phyloP scores from a whole-genome alignment of 2,329 filamentous ascomycete genomes.

The Sporothrix variecibatus region DNA sequence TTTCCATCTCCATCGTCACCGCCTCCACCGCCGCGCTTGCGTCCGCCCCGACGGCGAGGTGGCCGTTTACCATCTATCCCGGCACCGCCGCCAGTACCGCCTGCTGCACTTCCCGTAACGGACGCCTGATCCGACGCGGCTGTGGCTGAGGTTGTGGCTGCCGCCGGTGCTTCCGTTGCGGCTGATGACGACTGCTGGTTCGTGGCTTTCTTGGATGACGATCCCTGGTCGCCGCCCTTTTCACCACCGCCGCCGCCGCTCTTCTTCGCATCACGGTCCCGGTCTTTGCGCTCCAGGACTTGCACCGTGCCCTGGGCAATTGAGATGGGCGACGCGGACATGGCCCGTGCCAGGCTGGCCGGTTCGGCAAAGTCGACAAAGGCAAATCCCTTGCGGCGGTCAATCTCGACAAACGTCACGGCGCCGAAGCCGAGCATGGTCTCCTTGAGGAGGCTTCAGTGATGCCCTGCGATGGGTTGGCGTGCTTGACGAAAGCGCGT shows the following conservation, averaged over 20 bases:
- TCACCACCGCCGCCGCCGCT: not conserved
- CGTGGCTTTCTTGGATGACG: slow-evolving; percentile 8
- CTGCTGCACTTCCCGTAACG: slow-evolving; percentile 10
- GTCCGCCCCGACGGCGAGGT: slow-evolving; percentile 29
- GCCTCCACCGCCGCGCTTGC: slow-evolving; percentile 27
- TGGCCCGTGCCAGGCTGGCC: slow-evolving; percentile 72
- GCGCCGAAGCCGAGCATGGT: slow-evolving; percentile 73
- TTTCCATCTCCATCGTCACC: slow-evolving; percentile 19
- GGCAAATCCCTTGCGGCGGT: slow-evolving; percentile 91
- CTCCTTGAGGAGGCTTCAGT: slow-evolving; percentile 78
- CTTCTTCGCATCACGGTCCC: slow-evolving; percentile 51
- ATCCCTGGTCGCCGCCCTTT: not conserved
- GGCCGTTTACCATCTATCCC: slow-evolving; percentile 27
- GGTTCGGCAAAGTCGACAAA: slow-evolving; percentile 85
- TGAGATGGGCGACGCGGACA: slow-evolving; percentile 76
- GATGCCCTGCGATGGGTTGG: slow-evolving; percentile 87
- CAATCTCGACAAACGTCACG: slow-evolving; percentile 82
- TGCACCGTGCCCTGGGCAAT: slow-evolving; percentile 86
- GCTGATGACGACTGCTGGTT: not conserved
- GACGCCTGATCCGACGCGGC: slow-evolving; percentile 21
- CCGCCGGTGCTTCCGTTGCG: not conserved
- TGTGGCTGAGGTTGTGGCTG: not conserved
- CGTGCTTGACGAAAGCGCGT: slow-evolving; percentile 77
- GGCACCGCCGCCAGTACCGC: not conserved
- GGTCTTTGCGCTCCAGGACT: slow-evolving; percentile 78